Percentiles rank a stretch among this genome's conserved stretches.
Conservation (phyloP, 2,329 filamentous ascomycete species). For the Sporothrix brunneoviolacea region DNA sequence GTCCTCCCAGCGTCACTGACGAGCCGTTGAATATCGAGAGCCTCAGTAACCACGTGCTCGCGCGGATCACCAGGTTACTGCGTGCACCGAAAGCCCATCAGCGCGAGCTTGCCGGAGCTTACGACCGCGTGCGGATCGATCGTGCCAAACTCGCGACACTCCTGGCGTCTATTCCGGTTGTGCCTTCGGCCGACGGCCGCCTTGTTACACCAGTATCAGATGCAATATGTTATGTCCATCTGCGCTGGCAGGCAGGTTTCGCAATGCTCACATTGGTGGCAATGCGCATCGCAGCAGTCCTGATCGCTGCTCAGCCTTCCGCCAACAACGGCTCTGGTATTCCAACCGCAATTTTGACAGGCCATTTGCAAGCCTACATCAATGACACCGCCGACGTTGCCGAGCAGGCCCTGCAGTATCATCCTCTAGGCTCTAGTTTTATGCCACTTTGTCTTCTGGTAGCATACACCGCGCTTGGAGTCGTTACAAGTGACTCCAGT, state of each 20-base stretch:
- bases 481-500: not conserved
- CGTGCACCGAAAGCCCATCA: not conserved
- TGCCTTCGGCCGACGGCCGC: not conserved
- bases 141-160: not conserved
- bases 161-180: conserved; percentile 4
- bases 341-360: not conserved
- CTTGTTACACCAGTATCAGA: not conserved
- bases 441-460: conserved; percentile 14
- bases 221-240: not conserved
- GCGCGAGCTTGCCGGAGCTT: not conserved
- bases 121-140: conserved; percentile 1
- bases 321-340: not conserved
- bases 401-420: conserved; percentile 11
- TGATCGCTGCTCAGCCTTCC: not conserved
- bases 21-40: not conserved
- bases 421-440: conserved; percentile 14
- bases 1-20: not conserved
- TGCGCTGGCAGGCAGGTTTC: conserved; percentile 9
- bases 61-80: not conserved
- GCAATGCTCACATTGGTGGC: conserved; percentile 12
- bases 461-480: not conserved
- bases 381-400: conserved; percentile 8
- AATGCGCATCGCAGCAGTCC: conserved; percentile 10
- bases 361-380: not conserved
- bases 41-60: conserved; percentile 2